A percentile compares a stretch with the other conserved stretches of the same genome.
phyloP scores from a whole-genome alignment of 331 rosid species.

The Phaseolus coccineus region DNA sequence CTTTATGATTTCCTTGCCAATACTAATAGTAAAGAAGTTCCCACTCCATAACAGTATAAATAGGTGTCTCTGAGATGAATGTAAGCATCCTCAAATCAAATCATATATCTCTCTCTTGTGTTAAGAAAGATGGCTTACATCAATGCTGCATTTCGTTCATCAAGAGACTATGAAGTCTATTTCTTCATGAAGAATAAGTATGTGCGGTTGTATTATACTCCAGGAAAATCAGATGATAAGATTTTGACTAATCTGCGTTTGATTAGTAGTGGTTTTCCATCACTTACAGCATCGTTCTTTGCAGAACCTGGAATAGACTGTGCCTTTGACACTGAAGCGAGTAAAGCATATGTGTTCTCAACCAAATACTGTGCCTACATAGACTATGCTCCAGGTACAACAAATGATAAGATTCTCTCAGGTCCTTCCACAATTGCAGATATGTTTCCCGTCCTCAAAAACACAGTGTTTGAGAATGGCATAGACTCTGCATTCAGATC shows the following conservation, averaged over 20 bases:
- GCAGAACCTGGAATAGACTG: neutral
- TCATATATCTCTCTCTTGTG: too few relatives aligned
- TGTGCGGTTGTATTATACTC: slow-evolving; percentile 27
- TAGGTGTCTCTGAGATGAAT: too few relatives aligned
- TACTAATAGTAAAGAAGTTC: too few relatives aligned
- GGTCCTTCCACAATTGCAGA: slow-evolving; percentile 5
- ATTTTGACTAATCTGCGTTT: neutral
- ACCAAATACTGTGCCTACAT: slow-evolving; percentile 8
- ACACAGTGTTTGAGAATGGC: neutral
- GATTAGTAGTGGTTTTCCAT: neutral
- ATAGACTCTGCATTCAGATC: slow-evolving; percentile 16
- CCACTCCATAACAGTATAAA: too few relatives aligned
- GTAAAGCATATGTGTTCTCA: neutral
- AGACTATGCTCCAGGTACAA: slow-evolving; percentile 30
- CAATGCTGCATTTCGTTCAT: slow-evolving; percentile 4
- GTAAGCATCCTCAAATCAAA: too few relatives aligned
- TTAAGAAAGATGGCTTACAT: too few relatives aligned
- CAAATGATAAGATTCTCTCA: slow-evolving; percentile 3
- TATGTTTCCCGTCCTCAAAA: slow-evolving; percentile 5
- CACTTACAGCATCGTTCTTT: neutral
- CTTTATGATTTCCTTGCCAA: too few relatives aligned
- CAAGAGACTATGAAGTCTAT: neutral
- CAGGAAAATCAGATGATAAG: neutral
- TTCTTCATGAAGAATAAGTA: slow-evolving; percentile 27
- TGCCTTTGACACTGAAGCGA: neutral